These are phyloP conservation scores for Tetrahymena thermophila DNA, from an alignment of 73 alveolate species.

Conservation along the genomic window DNA sequence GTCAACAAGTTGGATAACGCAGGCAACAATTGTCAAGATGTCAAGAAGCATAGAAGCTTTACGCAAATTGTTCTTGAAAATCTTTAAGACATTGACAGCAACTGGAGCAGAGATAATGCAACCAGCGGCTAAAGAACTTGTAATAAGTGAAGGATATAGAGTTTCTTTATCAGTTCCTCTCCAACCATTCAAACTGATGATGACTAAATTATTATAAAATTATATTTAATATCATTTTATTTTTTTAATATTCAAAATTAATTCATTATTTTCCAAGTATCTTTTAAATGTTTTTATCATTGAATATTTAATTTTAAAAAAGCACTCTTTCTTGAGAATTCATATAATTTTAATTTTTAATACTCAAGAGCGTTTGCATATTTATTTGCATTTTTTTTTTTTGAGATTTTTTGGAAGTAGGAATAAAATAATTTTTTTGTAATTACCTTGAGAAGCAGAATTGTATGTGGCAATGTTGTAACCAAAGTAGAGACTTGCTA, in stretches of 20 bases:
- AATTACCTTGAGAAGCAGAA: not conserved
- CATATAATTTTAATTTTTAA: no score
- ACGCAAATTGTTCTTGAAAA: not conserved
- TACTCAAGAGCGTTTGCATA: no score
- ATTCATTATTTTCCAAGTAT: not conserved
- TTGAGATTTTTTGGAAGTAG: not conserved
- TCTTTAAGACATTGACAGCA: not conserved
- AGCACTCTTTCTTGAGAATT: no score
- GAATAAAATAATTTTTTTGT: not conserved
- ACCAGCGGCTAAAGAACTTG: not conserved
- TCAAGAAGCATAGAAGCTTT: not conserved
- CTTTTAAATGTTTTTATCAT: no score
- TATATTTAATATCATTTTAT: not conserved
- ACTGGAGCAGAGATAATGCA: not conserved
- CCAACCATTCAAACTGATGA: slow-evolving; percentile 1
- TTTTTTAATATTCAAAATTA: not conserved
- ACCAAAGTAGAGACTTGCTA: not conserved
- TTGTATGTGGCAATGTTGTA: not conserved
- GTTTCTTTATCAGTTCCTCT: not conserved
- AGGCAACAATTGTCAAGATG: not conserved
- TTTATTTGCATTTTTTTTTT: no score
- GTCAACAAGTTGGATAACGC: not conserved
- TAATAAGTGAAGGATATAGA: not conserved
- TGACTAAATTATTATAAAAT: not conserved
- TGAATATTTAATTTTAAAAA: no score